Evolutionary conservation across 257 asterid genomes (phyloP).

Genomic region (Rauvolfia tetraphylla): DNA sequence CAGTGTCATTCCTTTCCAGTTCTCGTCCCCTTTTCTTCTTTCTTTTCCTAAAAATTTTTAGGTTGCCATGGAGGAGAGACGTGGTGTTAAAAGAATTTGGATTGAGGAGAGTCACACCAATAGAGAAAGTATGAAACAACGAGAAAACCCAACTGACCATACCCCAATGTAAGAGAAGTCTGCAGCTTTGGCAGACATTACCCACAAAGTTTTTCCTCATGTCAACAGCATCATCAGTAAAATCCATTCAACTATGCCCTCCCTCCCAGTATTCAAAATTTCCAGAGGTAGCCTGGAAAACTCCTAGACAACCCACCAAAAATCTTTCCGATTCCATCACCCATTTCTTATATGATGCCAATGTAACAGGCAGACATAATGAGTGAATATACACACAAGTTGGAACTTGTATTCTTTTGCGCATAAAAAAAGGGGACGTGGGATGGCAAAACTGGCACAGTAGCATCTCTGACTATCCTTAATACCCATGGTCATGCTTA

Average conservation of each 20-base stretch:
- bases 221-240: background rate
- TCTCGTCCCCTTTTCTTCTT: background rate
- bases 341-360: conserved; percentile 38
- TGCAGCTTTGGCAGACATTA: background rate
- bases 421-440: conserved; percentile 33
- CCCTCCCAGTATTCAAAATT: background rate
- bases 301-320: conserved; percentile 17
- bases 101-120: background rate
- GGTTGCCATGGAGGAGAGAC: background rate
- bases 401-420: background rate
- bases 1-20: background rate
- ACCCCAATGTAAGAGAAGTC: background rate
- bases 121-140: background rate
- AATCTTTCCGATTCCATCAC: conserved; percentile 30
- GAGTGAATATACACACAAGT: background rate
- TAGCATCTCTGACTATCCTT: conserved; percentile 47
- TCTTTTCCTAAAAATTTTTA: background rate
- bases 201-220: background rate
- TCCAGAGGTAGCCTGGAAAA: background rate
- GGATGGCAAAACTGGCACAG: conserved; percentile 33
- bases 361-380: conserved; percentile 21
- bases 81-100: conserved; percentile 2
- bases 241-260: background rate
- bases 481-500: conserved; percentile 51
- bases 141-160: background rate